These are phyloP conservation scores for rapeseed (Brassica napus) DNA, from an alignment of 345 rosid genomes.

Conservation along the genomic window Da-Ae NC_063451.1:40552001-40552500, in stretches of 20 bases:
- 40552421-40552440: constrained; percentile 1
- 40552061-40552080: background rate
- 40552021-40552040: constrained; percentile 9
- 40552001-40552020: constrained; percentile 10
- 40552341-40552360: background rate
- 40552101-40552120: background rate
- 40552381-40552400: constrained; percentile 26
- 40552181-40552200: background rate
- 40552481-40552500: no score
- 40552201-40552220: background rate
- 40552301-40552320: constrained; percentile 5
- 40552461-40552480: background rate
- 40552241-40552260: background rate
- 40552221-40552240: background rate
- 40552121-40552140: constrained; percentile 15
- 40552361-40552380: background rate
- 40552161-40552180: background rate
- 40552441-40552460: constrained; percentile 12
- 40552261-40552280: background rate
- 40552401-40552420: constrained; percentile 15
- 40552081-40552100: background rate
- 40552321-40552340: constrained; percentile 13
- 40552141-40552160: background rate
- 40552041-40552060: constrained; percentile 25
- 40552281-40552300: background rate